Evolutionary conservation across 768 basidiomycete species (phyloP).

Genomic region (Phlebiopsis gigantea): DNA sequence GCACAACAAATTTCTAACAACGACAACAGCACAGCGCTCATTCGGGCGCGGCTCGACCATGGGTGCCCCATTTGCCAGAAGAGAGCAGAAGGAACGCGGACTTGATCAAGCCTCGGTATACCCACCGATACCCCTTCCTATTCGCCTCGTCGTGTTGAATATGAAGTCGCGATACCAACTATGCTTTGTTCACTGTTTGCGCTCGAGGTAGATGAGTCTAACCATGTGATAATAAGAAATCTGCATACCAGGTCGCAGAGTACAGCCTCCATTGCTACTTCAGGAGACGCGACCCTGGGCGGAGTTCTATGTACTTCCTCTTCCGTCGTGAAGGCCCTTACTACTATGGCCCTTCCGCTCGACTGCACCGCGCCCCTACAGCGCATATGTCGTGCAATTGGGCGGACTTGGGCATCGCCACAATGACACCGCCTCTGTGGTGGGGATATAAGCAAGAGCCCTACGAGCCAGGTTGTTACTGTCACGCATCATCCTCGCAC

Average conservation of each 20-base stretch:
- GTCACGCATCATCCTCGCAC: too few relatives aligned
- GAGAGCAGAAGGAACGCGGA: conserved; percentile 44
- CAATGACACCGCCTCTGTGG: background rate
- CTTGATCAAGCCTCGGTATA: conserved; percentile 1
- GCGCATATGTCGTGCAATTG: background rate
- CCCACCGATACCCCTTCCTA: background rate
- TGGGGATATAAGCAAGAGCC: background rate
- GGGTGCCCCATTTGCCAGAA: conserved; percentile 79
- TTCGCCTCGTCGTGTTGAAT: background rate
- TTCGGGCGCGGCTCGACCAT: conserved; percentile 55
- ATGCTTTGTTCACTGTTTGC: background rate
- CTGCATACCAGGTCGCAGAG: background rate
- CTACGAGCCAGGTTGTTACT: background rate
- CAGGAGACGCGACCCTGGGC: background rate
- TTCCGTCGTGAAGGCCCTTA: too few relatives aligned
- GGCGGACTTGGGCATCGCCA: background rate
- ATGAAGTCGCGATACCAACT: background rate
- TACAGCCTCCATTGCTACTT: background rate
- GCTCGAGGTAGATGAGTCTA: background rate
- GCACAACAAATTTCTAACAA: background rate
- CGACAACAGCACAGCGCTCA: conserved; percentile 55
- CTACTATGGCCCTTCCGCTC: background rate
- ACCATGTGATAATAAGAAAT: background rate
- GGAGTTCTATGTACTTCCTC: background rate
- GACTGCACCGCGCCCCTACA: background rate